phyloP scores from a whole-genome alignment of 768 basidiomycete genomes.

The Pholiota molesta region DNA sequence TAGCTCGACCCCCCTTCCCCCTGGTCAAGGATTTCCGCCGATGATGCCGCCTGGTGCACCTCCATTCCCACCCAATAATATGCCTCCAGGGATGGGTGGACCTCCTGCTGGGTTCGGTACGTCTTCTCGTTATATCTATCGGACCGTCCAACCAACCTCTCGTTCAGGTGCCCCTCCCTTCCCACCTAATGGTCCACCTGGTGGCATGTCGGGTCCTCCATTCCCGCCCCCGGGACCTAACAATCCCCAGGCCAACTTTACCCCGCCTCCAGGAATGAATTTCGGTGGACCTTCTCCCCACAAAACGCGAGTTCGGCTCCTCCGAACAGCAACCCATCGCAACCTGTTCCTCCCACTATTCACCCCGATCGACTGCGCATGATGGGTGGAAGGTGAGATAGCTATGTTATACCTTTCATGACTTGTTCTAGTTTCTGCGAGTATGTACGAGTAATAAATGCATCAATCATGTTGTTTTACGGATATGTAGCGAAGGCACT shows the following conservation, averaged over 20 bases:
- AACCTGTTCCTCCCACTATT: conserved; percentile 60
- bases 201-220: conserved; percentile 44
- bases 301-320: conserved; percentile 32
- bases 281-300: conserved; percentile 38
- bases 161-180: conserved; percentile 49
- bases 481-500: neutral
- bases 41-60: conserved; percentile 60
- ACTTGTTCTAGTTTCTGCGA: neutral
- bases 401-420: neutral
- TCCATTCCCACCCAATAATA: conserved; percentile 72
- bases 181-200: conserved; percentile 49
- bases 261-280: conserved; percentile 31
- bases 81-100: conserved; percentile 44
- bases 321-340: conserved; percentile 26
- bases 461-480: neutral
- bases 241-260: conserved; percentile 36
- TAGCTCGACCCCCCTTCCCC: conserved; percentile 73
- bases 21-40: conserved; percentile 58
- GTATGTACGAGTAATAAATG: conserved; percentile 12
- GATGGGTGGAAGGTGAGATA: conserved; percentile 47
- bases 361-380: conserved; percentile 85
- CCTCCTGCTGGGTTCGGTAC: conserved; percentile 34
- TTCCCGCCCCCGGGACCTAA: conserved; percentile 39
- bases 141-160: conserved; percentile 8
- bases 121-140: neutral